Base-by-base conservation (phyloP, 139 green algal genomes). In the Micromonas pusilla region DNA sequence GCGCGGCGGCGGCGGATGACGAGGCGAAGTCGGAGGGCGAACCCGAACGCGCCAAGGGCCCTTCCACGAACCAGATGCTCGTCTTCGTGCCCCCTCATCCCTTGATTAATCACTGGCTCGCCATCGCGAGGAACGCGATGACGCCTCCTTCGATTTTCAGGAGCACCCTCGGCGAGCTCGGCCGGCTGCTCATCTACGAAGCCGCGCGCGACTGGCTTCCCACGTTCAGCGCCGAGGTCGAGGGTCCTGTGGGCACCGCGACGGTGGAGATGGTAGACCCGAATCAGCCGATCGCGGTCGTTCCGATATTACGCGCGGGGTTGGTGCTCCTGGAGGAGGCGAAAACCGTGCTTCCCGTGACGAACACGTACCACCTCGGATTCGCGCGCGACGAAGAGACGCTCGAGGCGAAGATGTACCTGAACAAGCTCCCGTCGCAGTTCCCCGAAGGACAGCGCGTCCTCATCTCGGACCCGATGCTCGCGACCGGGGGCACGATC, bases 91-190 rank as follows among this genome's bases (percentile, higher is more conserved):
- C 95, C 2, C 92, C 94, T 0, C 95, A 99, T 83, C 94, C 95
- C 0, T 83, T 99, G 25, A 86, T 98, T 33, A 94, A 96, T 82
- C 95, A 99, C 84, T 98, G 91, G 92, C 83, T 99, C 30, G 92
- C 91, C 1, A 86, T 99, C n/a, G 79, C 87, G 32, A 84, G 95
- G 1, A 97, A 95, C 79, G 87, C 89, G 34, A 62, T 79, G 4
- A 95, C 91, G 0, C 95, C 95, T 2, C 65, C 85, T 0, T 74
- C 88, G 1, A 88, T 96, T 23, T 99, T 99, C 82, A 85, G 94
- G 65, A 63, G 23, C 25, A 90, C 92, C 3, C 53, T 89, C 26
- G 90, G 90, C n/a, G 95, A 99, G 85, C 86, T 99, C 25, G 95
- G 94, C 1, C 79, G 91, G 0, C 83, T 97, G 6, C 86, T 98